phyloP scores from a whole-genome alignment of 1,284 basidiomycete species.

The Cerioporus squamosus region DNA sequence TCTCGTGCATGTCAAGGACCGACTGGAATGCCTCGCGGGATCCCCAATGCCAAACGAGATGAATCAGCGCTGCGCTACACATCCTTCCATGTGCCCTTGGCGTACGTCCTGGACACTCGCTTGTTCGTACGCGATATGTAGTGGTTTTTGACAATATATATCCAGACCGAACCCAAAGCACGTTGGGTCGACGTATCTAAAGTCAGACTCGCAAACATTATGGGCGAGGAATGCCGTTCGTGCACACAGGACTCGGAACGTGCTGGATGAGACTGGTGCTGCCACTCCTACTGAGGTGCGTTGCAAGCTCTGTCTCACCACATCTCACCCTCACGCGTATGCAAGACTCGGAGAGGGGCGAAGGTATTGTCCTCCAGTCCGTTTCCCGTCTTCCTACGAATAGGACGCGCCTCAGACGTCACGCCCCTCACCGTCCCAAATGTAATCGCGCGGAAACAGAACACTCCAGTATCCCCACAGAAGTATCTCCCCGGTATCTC shows the following conservation, averaged over 20 bases:
- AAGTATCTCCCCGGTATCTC: conserved; percentile 53
- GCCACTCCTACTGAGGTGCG: conserved; percentile 49
- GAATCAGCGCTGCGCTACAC: conserved; percentile 81
- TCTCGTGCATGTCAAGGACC: neutral
- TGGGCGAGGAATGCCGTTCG: conserved; percentile 69
- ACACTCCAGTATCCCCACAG: conserved; percentile 45
- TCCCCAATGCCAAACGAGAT: conserved; percentile 78
- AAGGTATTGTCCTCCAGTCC: conserved; percentile 92
- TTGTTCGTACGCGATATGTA: neutral
- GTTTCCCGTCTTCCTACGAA: conserved; percentile 86
- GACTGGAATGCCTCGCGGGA: conserved; percentile 70
- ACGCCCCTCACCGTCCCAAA: conserved; percentile 76
- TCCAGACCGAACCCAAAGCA: conserved; percentile 76
- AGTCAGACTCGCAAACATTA: conserved; percentile 69
- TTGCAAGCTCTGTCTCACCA: neutral
- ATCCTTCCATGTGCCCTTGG: conserved; percentile 76
- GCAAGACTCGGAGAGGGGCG: conserved; percentile 63
- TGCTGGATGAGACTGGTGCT: conserved; percentile 23
- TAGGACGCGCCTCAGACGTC: conserved; percentile 91
- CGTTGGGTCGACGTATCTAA: conserved; percentile 72
- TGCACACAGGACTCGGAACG: conserved; percentile 16
- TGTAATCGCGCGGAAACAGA: conserved; percentile 76
- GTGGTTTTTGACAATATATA: neutral
- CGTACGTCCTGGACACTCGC: conserved; percentile 45
- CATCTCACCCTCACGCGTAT: conserved; percentile 11